Base-by-base conservation (phyloP, 176 grass and related monocot genomes). In the Otatea glauca region DNA sequence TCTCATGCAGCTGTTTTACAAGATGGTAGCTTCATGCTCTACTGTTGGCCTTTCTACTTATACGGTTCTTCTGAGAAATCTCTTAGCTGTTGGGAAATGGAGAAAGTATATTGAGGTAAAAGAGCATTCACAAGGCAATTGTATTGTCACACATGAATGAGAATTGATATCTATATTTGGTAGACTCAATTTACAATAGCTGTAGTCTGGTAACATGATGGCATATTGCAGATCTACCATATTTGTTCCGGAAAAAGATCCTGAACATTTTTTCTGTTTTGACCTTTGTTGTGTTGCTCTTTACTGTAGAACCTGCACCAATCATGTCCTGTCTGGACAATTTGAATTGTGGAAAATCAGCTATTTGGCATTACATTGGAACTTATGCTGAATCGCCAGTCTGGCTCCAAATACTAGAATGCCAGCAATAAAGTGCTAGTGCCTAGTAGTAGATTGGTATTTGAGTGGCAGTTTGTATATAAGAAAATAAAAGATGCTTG, bases 31-130 rank as follows among this genome's bases (percentile, higher is more conserved):
- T 68, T 90, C 88, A 70, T 67, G 80, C 73, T 88, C 90, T 65
- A 83, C 81, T 74, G 64, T 98, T 49, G 84, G 87, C 37, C 68
- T 79, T 85, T 85, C 81, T 88, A 98, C 95, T 37, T 94, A 98
- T 76, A 64, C 76, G 6, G 79, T 95, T 93, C 58, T 98, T 23
- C 70, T 98, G 68, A 94, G 84, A 84, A 93, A 93, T 83, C 92
- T 98, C 48, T 88, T 98, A 79, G 83, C 84, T 90, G 82, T 78
- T 88, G 91, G 95, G 55, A 98, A 93, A 91, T 98, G 95, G 95
- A 93, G 92, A 84, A 98, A 92, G 75, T 98, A 88, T 76, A 79
- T 98, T 72, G 95, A 98, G 95, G 95, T 83, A 88, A 48, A 68
- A 79, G 48, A 1, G 45, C 21, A 44, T 81, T 86, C 23, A 45